Base-by-base conservation (phyloP, 1,139 yeast species). In the Waltiozyma sp. region DNA sequence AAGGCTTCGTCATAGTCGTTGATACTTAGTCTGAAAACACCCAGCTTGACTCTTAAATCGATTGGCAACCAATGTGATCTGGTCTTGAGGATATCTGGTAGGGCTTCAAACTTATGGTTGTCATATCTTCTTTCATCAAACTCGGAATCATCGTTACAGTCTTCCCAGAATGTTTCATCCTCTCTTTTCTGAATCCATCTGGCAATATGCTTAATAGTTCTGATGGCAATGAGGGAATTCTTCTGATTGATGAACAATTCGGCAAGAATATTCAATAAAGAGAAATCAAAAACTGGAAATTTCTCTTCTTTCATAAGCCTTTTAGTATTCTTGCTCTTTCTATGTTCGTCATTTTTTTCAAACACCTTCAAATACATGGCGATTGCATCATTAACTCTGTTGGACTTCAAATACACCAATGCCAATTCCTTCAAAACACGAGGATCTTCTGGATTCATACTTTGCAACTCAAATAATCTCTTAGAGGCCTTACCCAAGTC, bases 81-180 rank as follows among this genome's bases (percentile, higher is more conserved):
- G 1, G 61, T 52, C 41, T 65, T 67, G 47, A 65, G 68, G 13
- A 55, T 51, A 5, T 65, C 65, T 2, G 65, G 59, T 39, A 68
- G 53, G 4, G 65, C 59, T 43, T 65, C 67, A 49, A 58, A 73
- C 42, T 64, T 64, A 9, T 63, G 59, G 50, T 68, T 66, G 23
- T 68, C 69, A 28, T 74, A 65, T 47, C 94, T 66, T 55, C 89
- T 70, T 38, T 72, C 75, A 58, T 83, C 93, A 61, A 81, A 91
- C 60, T 91, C 98, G 0, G 85, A 66, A 60, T 91, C 98, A 49
- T 79, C 80, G 13, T 68, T 67, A 13, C 65, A 63, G 28, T 81
- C 88, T 51, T 85, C 87, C 98, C 98, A 91, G 70, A 82, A 87
- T 0, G 69, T 66, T 60, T 91, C 96, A 21, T 65, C 66, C 28